Percentiles rank a stretch among this genome's conserved stretches.
These are phyloP conservation scores for Heimioporus sp. DNA, from an alignment of 768 basidiomycete species.

Conservation along the genomic window DNA sequence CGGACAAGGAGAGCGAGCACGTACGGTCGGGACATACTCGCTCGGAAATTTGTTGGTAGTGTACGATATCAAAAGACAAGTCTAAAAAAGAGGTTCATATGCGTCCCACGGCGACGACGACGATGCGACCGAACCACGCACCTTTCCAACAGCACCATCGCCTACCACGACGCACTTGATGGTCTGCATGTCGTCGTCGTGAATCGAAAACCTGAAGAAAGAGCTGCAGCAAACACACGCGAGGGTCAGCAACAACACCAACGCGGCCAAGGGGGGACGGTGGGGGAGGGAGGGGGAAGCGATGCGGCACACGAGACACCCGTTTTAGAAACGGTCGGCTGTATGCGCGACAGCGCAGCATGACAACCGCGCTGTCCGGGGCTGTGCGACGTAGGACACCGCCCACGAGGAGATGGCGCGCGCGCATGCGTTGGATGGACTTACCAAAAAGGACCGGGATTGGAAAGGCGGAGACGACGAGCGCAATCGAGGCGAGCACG, in stretches of 20 bases:
- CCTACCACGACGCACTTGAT: slow-evolving; percentile 98
- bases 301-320: slow-evolving; percentile 22
- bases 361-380: slow-evolving; percentile 30
- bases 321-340: slow-evolving; percentile 19
- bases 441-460: slow-evolving; percentile 20
- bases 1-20: slow-evolving; percentile 30
- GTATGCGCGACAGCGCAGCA: slow-evolving; percentile 18
- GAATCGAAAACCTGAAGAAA: slow-evolving; percentile 6
- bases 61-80: slow-evolving; percentile 95
- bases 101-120: not conserved
- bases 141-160: slow-evolving; percentile 98
- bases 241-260: slow-evolving; percentile 18
- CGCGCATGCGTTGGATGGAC: slow-evolving; percentile 2
- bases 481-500: slow-evolving; percentile 29
- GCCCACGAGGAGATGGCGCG: slow-evolving; percentile 5
- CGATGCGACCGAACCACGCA: slow-evolving; percentile 37
- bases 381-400: slow-evolving; percentile 22
- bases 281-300: too few species aligned
- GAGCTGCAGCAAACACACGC: too few species aligned
- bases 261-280: slow-evolving; percentile 7
- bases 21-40: slow-evolving; percentile 97
- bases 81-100: slow-evolving; percentile 43
- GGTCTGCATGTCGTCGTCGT: slow-evolving; percentile 70
- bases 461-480: slow-evolving; percentile 18
- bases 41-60: slow-evolving; percentile 98